Evolutionary conservation across 768 basidiomycete genomes (phyloP).

Genomic region (Suillus alpinus): DNA sequence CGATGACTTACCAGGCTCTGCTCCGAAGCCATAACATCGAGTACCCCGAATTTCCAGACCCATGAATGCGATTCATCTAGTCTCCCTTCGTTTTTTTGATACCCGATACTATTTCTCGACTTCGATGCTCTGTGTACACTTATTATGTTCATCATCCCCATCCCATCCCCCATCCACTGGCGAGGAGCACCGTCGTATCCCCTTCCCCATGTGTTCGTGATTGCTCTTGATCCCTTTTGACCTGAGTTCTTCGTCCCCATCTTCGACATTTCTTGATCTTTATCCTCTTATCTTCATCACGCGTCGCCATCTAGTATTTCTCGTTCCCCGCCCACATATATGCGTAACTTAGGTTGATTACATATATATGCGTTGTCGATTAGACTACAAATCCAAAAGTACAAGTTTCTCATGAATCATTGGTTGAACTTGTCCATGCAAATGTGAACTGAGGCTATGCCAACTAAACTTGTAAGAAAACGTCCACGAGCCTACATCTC

Average conservation of each 20-base stretch:
- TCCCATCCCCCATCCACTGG: conserved; percentile 40
- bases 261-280: conserved; percentile 2
- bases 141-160: conserved; percentile 25
- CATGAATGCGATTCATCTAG: conserved; percentile 16
- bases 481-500: not conserved
- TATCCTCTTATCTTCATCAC: not conserved
- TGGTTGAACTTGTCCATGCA: not conserved
- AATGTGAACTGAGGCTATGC: not conserved
- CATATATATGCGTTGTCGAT: conserved; percentile 2
- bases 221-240: not conserved
- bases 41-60: conserved; percentile 46
- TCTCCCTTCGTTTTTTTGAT: conserved; percentile 9
- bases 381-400: conserved; percentile 7
- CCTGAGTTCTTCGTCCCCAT: not conserved
- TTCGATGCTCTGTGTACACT: conserved; percentile 44
- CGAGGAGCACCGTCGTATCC: conserved; percentile 55
- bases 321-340: not conserved
- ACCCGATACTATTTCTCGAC: conserved; percentile 10
- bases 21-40: conserved; percentile 56
- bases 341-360: conserved; percentile 1
- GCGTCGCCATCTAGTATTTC: not conserved
- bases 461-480: not conserved
- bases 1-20: conserved; percentile 45
- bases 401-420: not conserved
- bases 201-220: conserved; percentile 18